A percentile compares a stretch with the other conserved stretches of the same genome.
Evolutionary conservation across 2,329 filamentous ascomycete genomes (phyloP).

Genomic region (Monilinia polystroma): DNA sequence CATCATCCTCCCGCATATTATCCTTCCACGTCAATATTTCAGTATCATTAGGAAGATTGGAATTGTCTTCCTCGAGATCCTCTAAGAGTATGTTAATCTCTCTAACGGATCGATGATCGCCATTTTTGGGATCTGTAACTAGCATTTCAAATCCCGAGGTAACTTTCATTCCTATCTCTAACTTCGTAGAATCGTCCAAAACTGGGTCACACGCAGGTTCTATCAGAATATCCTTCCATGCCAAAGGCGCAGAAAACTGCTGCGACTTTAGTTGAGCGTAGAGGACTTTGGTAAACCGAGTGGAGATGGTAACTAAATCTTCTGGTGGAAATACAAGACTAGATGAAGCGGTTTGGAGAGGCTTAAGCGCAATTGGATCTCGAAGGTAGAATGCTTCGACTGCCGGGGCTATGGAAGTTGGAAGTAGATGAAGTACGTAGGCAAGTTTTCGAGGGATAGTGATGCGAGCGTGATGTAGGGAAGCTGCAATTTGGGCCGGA

Average conservation of each 20-base stretch:
- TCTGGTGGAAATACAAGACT: slow-evolving; percentile 66
- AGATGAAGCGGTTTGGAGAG: slow-evolving; percentile 57
- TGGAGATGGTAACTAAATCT: slow-evolving; percentile 77
- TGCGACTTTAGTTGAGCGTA: slow-evolving; percentile 91
- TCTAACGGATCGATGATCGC: slow-evolving; percentile 65
- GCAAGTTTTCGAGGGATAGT: slow-evolving; percentile 80
- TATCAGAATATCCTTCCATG: slow-evolving; percentile 47
- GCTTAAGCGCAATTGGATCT: slow-evolving; percentile 73
- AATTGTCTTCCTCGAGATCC: slow-evolving; percentile 53
- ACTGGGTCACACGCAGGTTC: slow-evolving; percentile 35
- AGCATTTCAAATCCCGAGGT: slow-evolving; percentile 91
- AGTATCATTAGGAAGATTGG: slow-evolving; percentile 63
- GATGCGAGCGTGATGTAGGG: slow-evolving; percentile 72
- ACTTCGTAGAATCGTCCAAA: slow-evolving; percentile 38
- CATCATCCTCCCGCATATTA: slow-evolving; percentile 68
- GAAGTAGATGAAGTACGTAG: slow-evolving; percentile 71
- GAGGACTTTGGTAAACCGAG: slow-evolving; percentile 81
- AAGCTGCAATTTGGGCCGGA: slow-evolving; percentile 69
- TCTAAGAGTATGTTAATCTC: slow-evolving; percentile 75
- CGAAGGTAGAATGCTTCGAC: slow-evolving; percentile 91
- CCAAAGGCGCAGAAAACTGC: slow-evolving; percentile 66
- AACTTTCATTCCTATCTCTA: slow-evolving; percentile 85
- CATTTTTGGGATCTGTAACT: slow-evolving; percentile 63
- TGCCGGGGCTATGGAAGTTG: slow-evolving; percentile 75
- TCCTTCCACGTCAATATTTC: slow-evolving; percentile 72